Evolutionary conservation across 768 basidiomycete genomes (phyloP).

Genomic region (Amanita polypyramis): DNA sequence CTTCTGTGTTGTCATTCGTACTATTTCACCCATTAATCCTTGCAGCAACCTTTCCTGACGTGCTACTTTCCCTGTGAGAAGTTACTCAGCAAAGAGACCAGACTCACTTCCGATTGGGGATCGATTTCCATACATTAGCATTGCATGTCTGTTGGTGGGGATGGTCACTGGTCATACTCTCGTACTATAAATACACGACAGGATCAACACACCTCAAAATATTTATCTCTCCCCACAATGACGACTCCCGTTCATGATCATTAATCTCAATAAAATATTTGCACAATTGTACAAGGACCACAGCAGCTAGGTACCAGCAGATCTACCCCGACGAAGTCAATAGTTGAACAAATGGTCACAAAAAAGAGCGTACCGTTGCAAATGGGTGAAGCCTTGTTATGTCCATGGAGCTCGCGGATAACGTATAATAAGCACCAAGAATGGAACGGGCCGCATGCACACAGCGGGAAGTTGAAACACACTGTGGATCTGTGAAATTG

Average conservation of each 20-base stretch:
- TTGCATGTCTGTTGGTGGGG: conserved; percentile 49
- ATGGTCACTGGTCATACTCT: conserved; percentile 1
- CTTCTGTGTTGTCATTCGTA: conserved; percentile 72
- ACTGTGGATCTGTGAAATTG: conserved; percentile 57
- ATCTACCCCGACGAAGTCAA: conserved; percentile 35
- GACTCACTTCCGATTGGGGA: conserved; percentile 77
- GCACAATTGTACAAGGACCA: conserved; percentile 78
- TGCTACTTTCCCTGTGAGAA: conserved; percentile 27
- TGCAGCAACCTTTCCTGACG: conserved; percentile 79
- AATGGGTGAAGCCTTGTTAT: conserved; percentile 75
- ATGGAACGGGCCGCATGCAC: conserved; percentile 68
- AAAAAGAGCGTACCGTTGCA: conserved; percentile 45
- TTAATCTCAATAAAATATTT: conserved; percentile 77
- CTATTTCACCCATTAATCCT: conserved; percentile 77
- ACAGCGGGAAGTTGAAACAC: conserved; percentile 62
- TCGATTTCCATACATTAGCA: conserved; percentile 70
- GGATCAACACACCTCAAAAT: conserved; percentile 46
- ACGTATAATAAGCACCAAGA: conserved; percentile 61
- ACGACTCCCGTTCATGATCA: conserved; percentile 63
- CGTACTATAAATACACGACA: not conserved
- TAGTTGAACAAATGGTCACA: conserved; percentile 4
- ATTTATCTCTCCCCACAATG: conserved; percentile 85
- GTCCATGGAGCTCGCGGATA: conserved; percentile 78
- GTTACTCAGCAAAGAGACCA: conserved; percentile 2
- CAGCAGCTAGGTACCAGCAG: conserved; percentile 86